Conservation (phyloP, 164 flowering plant genomes). For the Vitis labrusca region DNA sequence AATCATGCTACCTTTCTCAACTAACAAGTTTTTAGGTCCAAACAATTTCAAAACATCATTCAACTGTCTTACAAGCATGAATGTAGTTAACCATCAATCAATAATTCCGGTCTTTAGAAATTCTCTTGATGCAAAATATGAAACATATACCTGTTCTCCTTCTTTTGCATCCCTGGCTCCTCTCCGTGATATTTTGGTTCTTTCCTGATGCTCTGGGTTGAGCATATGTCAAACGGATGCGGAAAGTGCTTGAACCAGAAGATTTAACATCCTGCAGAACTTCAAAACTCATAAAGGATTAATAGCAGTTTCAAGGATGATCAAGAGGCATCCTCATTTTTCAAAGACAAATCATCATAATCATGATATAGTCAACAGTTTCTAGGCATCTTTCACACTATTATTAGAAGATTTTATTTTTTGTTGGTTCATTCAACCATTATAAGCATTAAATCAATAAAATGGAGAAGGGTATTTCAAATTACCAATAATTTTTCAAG, state of each 20-base stretch:
- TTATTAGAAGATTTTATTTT: no score
- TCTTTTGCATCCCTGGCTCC: slow-evolving; percentile 44
- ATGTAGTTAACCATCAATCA: background rate
- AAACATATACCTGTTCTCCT: slow-evolving; percentile 59
- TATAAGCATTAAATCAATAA: background rate
- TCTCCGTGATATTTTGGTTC: slow-evolving; percentile 23
- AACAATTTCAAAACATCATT: background rate
- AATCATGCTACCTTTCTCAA: no score
- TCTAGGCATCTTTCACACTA: no score
- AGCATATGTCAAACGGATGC: slow-evolving; percentile 68
- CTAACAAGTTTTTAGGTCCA: background rate
- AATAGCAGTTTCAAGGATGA: background rate
- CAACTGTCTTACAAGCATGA: no score
- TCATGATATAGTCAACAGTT: no score
- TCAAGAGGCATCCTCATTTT: no score
- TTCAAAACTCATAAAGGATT: slow-evolving; percentile 15
- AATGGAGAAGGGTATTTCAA: background rate
- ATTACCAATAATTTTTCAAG: slow-evolving; percentile 69
- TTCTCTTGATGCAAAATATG: no score
- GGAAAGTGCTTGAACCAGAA: slow-evolving; percentile 42
- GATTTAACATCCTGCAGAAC: slow-evolving; percentile 60
- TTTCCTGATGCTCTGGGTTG: slow-evolving; percentile 29
- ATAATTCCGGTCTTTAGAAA: background rate
- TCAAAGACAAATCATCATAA: no score
- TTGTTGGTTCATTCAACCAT: no score